Conservation (phyloP, 805 yeast genomes). For the Cyberlindnera xishuangbannaensis region DNA sequence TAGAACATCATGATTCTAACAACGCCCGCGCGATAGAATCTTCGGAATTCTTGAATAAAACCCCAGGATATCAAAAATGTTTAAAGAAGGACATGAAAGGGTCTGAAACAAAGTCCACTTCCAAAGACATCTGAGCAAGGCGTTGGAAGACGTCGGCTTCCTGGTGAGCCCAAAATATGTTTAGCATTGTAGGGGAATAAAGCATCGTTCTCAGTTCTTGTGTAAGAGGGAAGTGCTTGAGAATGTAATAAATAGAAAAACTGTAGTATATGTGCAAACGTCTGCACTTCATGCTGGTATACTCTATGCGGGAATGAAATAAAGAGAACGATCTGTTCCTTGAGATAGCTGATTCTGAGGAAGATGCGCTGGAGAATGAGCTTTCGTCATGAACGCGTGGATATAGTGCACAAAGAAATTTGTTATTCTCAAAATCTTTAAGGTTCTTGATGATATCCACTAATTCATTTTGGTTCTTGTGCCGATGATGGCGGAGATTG, state of each 20-base stretch:
- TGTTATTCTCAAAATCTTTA: conserved; percentile 18
- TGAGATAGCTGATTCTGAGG: conserved; percentile 1
- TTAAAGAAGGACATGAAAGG: conserved; percentile 18
- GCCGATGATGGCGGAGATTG: conserved; percentile 11
- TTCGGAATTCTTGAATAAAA: too few relatives aligned
- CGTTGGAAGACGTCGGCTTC: conserved; percentile 10
- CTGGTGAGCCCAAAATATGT: conserved; percentile 14
- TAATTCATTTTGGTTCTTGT: conserved; percentile 1
- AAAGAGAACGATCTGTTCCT: neutral
- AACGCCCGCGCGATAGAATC: too few relatives aligned
- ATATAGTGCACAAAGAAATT: conserved; percentile 12
- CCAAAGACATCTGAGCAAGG: conserved; percentile 5
- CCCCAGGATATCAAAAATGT: neutral
- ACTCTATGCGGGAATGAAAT: conserved; percentile 4
- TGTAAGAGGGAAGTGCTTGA: conserved; percentile 7
- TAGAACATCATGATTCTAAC: too few relatives aligned
- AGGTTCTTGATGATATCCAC: conserved; percentile 7
- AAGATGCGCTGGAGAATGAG: conserved; percentile 4
- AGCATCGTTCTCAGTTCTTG: conserved; percentile 1
- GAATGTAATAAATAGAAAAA: conserved; percentile 11
- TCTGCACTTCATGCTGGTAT: conserved; percentile 10
- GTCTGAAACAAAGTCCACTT: conserved; percentile 13
- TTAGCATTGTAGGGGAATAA: conserved; percentile 3
- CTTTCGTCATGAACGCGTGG: conserved; percentile 10
- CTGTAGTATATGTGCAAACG: conserved; percentile 19